These are phyloP conservation scores for Cryptococcus maquisensis DNA, from an alignment of 1,284 basidiomycete genomes.

Conservation along the genomic window DNA sequence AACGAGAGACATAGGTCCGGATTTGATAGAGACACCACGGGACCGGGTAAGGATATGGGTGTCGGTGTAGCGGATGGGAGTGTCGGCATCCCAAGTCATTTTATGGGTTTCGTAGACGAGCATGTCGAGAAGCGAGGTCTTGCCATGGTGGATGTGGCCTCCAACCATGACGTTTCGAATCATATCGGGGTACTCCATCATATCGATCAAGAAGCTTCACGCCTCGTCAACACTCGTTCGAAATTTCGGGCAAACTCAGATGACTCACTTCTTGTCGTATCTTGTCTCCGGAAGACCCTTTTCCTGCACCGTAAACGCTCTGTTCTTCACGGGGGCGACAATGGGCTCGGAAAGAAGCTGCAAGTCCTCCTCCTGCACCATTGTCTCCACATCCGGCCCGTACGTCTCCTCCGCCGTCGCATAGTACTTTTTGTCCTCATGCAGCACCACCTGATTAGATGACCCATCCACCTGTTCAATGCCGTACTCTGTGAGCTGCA, in stretches of 20 bases:
- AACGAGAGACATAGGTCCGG: conserved; percentile 91
- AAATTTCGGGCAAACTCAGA: conserved; percentile 1
- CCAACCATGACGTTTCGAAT: conserved; percentile 91
- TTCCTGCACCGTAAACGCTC: conserved; percentile 87
- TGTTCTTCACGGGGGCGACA: conserved; percentile 87
- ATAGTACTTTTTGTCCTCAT: conserved; percentile 99
- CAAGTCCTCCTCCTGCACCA: conserved; percentile 97
- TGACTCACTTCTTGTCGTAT: conserved; percentile 82
- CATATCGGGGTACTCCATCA: conserved; percentile 90
- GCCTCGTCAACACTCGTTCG: conserved; percentile 1
- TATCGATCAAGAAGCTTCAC: conserved; percentile 78
- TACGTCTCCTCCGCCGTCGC: conserved; percentile 88
- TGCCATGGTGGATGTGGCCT: conserved; percentile 96
- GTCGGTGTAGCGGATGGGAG: conserved; percentile 85
- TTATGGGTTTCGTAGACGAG: conserved; percentile 95
- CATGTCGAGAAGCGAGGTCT: conserved; percentile 95
- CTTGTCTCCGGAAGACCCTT: conserved; percentile 88
- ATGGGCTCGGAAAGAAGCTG: conserved; percentile 95
- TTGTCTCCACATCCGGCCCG: conserved; percentile 87
- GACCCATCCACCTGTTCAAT: conserved; percentile 42
- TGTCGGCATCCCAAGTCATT: conserved; percentile 83
- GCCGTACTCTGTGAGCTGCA: conserved; percentile 43
- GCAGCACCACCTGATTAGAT: conserved; percentile 76
- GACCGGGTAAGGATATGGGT: conserved; percentile 84
- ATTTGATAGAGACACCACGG: conserved; percentile 92